Evolutionary conservation across 2,329 filamentous ascomycete species (phyloP).

Genomic region (Niveomyces coronatus): DNA sequence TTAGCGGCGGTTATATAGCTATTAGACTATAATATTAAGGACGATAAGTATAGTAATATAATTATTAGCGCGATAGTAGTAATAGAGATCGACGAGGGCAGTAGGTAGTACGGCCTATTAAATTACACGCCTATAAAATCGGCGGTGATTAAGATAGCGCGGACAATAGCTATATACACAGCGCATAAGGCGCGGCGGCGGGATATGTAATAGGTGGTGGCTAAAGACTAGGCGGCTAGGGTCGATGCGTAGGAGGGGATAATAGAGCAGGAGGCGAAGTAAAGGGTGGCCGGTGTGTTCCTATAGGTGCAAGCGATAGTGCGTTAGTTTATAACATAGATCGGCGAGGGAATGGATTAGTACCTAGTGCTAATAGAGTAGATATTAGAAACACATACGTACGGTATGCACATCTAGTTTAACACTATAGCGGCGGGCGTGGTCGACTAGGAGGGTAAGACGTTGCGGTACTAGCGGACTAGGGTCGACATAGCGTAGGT

Average conservation of each 20-base stretch:
- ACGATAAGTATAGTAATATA: background rate
- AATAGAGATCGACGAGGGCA: background rate
- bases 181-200: background rate
- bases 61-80: background rate
- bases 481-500: background rate
- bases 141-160: background rate
- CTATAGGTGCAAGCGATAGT: background rate
- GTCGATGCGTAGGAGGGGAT: background rate
- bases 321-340: background rate
- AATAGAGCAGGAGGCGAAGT: background rate
- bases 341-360: background rate
- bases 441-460: background rate
- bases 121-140: background rate
- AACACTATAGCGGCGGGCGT: background rate
- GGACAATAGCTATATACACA: background rate
- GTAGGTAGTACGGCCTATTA: background rate
- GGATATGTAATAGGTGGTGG: background rate
- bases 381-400: constrained; percentile 1
- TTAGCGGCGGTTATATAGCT: background rate
- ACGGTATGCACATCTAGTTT: constrained; percentile 1
- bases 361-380: background rate
- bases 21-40: background rate
- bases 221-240: too few relatives aligned
- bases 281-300: background rate
- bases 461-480: background rate